Percentiles rank a stretch among this genome's conserved stretches.
phyloP scores from a whole-genome alignment of 805 yeast genomes.

The Suhomyces sp. region DNA sequence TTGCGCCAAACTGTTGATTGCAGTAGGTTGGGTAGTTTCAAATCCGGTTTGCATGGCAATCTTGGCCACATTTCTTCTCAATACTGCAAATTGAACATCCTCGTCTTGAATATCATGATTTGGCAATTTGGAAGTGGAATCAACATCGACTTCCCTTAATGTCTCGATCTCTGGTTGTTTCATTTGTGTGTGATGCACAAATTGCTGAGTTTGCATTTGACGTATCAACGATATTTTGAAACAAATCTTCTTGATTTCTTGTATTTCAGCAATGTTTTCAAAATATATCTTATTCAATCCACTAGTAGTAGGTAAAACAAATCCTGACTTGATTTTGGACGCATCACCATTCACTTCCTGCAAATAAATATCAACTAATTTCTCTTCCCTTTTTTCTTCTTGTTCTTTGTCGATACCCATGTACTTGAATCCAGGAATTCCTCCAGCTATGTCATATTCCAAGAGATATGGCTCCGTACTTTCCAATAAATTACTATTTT shows the following conservation, averaged over 20 bases:
- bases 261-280: conserved; percentile 73
- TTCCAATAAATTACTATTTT: conserved; percentile 46
- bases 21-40: conserved; percentile 75
- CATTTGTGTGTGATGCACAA: conserved; percentile 70
- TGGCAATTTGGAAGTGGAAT: conserved; percentile 69
- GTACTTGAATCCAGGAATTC: conserved; percentile 64
- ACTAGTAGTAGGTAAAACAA: conserved; percentile 36
- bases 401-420: conserved; percentile 47
- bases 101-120: conserved; percentile 62
- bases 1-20: conserved; percentile 76
- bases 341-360: conserved; percentile 26
- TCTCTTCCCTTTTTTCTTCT: conserved; percentile 37
- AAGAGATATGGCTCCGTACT: conserved; percentile 62
- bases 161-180: conserved; percentile 64
- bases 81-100: conserved; percentile 61
- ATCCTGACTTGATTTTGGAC: conserved; percentile 22
- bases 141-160: conserved; percentile 71
- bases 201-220: conserved; percentile 83
- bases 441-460: conserved; percentile 84
- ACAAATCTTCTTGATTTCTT: conserved; percentile 82
- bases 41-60: conserved; percentile 90
- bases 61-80: conserved; percentile 70
- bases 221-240: conserved; percentile 84
- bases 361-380: conserved; percentile 33
- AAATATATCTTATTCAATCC: conserved; percentile 63